Base-by-base conservation (phyloP, 2,329 filamentous ascomycete genomes). In the Penicillium paneum region DNA sequence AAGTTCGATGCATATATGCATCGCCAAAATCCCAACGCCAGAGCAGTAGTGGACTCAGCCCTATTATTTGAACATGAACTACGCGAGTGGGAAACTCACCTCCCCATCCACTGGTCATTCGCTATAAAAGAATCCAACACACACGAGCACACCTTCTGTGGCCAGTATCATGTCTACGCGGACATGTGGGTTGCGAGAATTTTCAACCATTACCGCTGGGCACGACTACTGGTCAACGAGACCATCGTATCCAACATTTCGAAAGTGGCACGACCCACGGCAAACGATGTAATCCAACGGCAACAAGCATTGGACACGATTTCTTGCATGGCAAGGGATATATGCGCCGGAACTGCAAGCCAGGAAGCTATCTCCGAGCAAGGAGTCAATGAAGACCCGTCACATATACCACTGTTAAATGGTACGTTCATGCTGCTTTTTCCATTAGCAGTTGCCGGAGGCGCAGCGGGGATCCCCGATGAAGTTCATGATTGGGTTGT, bases 391-490 rank as follows among this genome's bases (percentile, higher is more conserved):
- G 19, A 26, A 19, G 21, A 28, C 6, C n/a, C 32, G 5, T 41
- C 34, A 5, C 46, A 36, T 15, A 15, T 53, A 8, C 60, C 63
- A 26, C 58, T 58, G 7, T 36, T 68, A 3, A 66, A 64, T 43
- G 64, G 65, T 5, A 54, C 60, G 1, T 66, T 67, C 19, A 60
- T 63, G 56, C 24, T 64, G 31, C 44, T 66, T 17, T 66, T 65
- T 34, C 60, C 61, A 5, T 41, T 68, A 40, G 49, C 55, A 2
- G 48, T 61, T 19, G 64, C 63, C 8, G 66, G 62, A 36, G 52
- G 58, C 24, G 58, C 63, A 13, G 56, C 57, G 10, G 61, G 57
- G 15, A 55, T 57, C n/a, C 53, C 61, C 1, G 57, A 65, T 8
- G 44, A 64, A 28, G 57, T 65, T 8, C 56, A 59, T 15, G 52